These are phyloP conservation scores for Aspergillus nanangensis DNA, from an alignment of 495 filamentous ascomycete species.

Conservation along the genomic window DNA sequence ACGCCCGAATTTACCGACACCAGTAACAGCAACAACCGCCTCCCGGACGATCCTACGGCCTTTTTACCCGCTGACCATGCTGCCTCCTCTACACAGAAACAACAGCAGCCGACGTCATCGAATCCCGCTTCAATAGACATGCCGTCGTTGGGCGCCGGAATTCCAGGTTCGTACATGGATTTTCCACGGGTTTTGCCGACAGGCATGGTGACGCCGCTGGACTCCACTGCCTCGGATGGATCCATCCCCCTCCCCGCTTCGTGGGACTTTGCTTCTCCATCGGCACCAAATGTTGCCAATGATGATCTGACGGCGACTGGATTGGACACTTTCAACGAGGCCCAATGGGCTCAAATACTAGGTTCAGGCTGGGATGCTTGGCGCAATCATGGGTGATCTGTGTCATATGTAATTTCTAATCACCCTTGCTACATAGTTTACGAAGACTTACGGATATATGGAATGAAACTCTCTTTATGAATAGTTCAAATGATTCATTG, in stretches of 20 bases:
- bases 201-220: slow-evolving; percentile 6
- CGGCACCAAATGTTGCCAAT: slow-evolving; percentile 14
- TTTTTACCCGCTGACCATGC: too few species aligned
- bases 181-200: not conserved
- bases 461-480: not conserved
- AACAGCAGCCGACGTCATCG: slow-evolving; percentile 5
- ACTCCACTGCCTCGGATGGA: slow-evolving; percentile 9
- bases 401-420: not conserved
- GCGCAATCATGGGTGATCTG: slow-evolving; percentile 4
- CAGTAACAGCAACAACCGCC: slow-evolving; percentile 2
- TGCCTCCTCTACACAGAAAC: not conserved
- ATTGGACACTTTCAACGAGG: slow-evolving; percentile 24
- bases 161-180: not conserved
- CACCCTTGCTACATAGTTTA: not conserved
- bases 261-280: slow-evolving; percentile 22
- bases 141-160: not conserved
- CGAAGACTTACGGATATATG: not conserved
- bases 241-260: slow-evolving; percentile 13
- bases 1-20: slow-evolving; percentile 10
- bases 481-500: too few species aligned
- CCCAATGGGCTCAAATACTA: slow-evolving; percentile 36
- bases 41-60: not conserved
- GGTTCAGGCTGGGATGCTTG: slow-evolving; percentile 13
- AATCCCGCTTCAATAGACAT: not conserved
- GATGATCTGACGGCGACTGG: slow-evolving; percentile 17